Conservation (phyloP, 2,329 filamentous ascomycete genomes). For the Aspergillus pseudoglaucus region DNA sequence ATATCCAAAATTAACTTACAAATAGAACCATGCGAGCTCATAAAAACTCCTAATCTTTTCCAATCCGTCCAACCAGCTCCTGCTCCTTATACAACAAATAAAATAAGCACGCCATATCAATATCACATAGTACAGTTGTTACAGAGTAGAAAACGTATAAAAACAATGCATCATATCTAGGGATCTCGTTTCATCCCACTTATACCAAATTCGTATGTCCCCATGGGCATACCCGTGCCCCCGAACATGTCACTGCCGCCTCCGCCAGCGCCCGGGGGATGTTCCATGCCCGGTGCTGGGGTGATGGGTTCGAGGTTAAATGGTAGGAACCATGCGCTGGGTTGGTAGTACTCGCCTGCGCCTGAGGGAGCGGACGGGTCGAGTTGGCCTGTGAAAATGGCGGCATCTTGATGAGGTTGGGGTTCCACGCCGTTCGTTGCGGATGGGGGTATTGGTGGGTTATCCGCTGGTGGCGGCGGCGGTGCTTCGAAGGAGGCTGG, state of each 20-base stretch:
- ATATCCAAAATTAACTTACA: no score
- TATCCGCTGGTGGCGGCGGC: not conserved
- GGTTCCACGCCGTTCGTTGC: constrained; percentile 20
- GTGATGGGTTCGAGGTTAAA: constrained; percentile 73
- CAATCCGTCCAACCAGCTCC: no score
- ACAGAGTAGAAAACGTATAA: not conserved
- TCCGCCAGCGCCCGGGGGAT: not conserved
- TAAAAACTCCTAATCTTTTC: no score
- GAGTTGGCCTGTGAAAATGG: constrained; percentile 30
- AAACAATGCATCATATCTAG: not conserved
- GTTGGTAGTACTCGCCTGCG: constrained; percentile 34
- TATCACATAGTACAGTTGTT: not conserved
- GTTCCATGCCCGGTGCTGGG: constrained; percentile 5
- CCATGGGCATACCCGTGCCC: not conserved
- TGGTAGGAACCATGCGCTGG: constrained; percentile 81
- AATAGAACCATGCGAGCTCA: no score
- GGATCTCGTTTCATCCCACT: not conserved
- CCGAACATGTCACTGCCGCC: not conserved
- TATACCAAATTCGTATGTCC: not conserved
- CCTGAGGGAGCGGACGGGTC: constrained; percentile 30
- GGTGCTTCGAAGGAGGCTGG: constrained; percentile 28
- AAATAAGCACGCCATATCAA: no score
- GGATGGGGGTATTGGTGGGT: constrained; percentile 17
- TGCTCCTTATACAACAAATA: no score
- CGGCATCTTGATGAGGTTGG: constrained; percentile 11